Evolutionary conservation across 2,329 filamentous ascomycete genomes (phyloP).

Genomic region (Pezicula radicicola): DNA sequence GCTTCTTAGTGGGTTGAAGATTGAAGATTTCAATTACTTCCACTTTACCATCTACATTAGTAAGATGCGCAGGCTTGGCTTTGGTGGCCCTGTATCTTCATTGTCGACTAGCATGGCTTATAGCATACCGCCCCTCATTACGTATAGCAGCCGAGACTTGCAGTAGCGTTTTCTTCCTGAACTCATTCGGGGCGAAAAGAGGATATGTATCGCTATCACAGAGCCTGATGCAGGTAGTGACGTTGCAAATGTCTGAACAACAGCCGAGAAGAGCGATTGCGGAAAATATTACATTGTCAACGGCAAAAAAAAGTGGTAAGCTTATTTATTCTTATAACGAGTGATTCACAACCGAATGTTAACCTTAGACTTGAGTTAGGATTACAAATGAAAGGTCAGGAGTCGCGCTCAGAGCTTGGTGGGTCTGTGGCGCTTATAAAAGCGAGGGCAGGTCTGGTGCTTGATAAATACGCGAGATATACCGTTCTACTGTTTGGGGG

Average conservation of each 20-base stretch:
- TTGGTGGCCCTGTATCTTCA: slow-evolving; percentile 57
- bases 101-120: slow-evolving; percentile 69
- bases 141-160: slow-evolving; percentile 58
- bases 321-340: too few relatives aligned
- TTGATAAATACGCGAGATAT: too few relatives aligned
- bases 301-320: too few relatives aligned
- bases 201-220: slow-evolving; percentile 72
- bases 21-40: slow-evolving; percentile 72
- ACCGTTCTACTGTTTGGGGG: too few relatives aligned
- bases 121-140: slow-evolving; percentile 65
- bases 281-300: slow-evolving; percentile 38
- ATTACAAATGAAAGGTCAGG: too few relatives aligned
- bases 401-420: too few relatives aligned
- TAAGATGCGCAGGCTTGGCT: slow-evolving; percentile 51
- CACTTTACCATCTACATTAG: slow-evolving; percentile 67
- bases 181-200: slow-evolving; percentile 60
- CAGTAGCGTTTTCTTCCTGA: slow-evolving; percentile 65
- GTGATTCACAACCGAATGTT: too few relatives aligned
- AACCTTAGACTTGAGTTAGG: too few relatives aligned
- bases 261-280: slow-evolving; percentile 55
- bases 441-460: too few relatives aligned
- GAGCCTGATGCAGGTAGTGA: slow-evolving; percentile 71
- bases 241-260: slow-evolving; percentile 68
- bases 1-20: slow-evolving; percentile 58
- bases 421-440: too few relatives aligned